A percentile compares a stretch with the other conserved stretches of the same genome.
These are phyloP conservation scores for Podospora appendiculata DNA, from an alignment of 495 filamentous ascomycete genomes.

Conservation along the genomic window DNA sequence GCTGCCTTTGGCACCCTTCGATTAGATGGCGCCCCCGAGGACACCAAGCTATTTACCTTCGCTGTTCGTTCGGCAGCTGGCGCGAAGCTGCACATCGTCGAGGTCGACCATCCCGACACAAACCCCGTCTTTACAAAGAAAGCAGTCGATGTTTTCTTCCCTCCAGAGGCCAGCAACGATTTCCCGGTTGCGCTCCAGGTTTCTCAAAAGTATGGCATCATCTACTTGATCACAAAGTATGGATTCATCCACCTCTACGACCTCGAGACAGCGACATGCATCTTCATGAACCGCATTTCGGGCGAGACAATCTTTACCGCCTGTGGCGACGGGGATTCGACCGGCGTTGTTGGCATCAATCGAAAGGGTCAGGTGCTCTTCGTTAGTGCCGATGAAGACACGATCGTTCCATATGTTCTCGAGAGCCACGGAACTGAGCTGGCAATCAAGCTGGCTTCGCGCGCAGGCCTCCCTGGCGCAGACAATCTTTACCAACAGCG, in stretches of 20 bases:
- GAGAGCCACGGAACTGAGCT: constrained; percentile 87
- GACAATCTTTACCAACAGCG: constrained; percentile 91
- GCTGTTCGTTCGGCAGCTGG: constrained; percentile 80
- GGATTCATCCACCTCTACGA: constrained; percentile 99
- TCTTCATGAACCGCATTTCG: constrained; percentile 99
- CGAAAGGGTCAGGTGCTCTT: constrained; percentile 93
- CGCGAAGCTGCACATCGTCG: constrained; percentile 95
- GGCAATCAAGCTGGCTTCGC: constrained; percentile 90
- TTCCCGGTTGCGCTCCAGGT: constrained; percentile 99
- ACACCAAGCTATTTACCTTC: constrained; percentile 95
- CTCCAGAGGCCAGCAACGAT: constrained; percentile 85
- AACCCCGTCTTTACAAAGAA: constrained; percentile 90
- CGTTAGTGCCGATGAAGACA: constrained; percentile 85
- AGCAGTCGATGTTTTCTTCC: constrained; percentile 96
- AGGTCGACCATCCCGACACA: constrained; percentile 85
- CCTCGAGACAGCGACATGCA: constrained; percentile 90
- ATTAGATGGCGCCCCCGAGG: constrained; percentile 78
- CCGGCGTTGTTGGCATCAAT: constrained; percentile 91
- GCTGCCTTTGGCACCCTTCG: constrained; percentile 88
- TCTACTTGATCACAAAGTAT: constrained; percentile 97
- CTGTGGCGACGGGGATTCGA: constrained; percentile 71
- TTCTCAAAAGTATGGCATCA: constrained; percentile 87
- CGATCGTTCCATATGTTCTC: constrained; percentile 85
- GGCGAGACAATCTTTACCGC: constrained; percentile 98
- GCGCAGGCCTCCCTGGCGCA: constrained; percentile 87